Conservation (phyloP, 768 basidiomycete species). For the Russula abietina region DNA sequence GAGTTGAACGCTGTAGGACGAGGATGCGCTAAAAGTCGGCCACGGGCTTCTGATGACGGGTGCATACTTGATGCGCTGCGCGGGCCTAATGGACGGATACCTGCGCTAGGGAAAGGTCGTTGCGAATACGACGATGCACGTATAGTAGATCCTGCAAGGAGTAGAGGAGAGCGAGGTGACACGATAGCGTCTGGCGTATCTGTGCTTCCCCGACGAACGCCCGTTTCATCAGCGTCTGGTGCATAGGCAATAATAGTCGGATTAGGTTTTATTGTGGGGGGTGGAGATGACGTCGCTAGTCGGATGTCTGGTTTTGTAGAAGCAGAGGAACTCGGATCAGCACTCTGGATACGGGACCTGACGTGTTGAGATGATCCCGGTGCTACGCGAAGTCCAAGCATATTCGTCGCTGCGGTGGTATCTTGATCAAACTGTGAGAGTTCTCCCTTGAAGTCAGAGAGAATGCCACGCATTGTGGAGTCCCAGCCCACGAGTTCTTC, state of each 20-base stretch:
- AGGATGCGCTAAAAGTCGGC: slow-evolving; percentile 56
- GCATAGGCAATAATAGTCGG: slow-evolving; percentile 20
- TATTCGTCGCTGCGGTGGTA: slow-evolving; percentile 41
- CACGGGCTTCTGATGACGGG: slow-evolving; percentile 33
- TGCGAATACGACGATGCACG: slow-evolving; percentile 19
- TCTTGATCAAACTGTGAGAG: slow-evolving; percentile 52
- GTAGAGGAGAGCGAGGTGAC: background rate
- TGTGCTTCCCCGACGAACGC: background rate
- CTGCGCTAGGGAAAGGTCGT: slow-evolving; percentile 23
- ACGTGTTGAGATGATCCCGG: slow-evolving; percentile 41
- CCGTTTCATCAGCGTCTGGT: slow-evolving; percentile 12
- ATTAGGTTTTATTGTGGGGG: slow-evolving; percentile 6
- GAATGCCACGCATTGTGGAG: slow-evolving; percentile 51
- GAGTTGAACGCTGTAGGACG: slow-evolving; percentile 72
- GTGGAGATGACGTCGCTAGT: slow-evolving; percentile 12
- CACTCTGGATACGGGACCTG: slow-evolving; percentile 27
- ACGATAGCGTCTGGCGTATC: slow-evolving; percentile 1
- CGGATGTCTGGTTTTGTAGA: background rate
- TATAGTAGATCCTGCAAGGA: slow-evolving; percentile 19
- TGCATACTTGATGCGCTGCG: slow-evolving; percentile 30
- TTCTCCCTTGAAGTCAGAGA: slow-evolving; percentile 69
- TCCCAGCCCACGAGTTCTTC: slow-evolving; percentile 37
- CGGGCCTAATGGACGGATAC: slow-evolving; percentile 24
- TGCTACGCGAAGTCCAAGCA: slow-evolving; percentile 62
- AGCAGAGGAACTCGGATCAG: slow-evolving; percentile 16